Percentiles rank a stretch among this genome's conserved stretches.
These are phyloP conservation scores for Aureobasidium pullulans DNA, from an alignment of 2,329 filamentous ascomycete species.

Conservation along the genomic window DNA sequence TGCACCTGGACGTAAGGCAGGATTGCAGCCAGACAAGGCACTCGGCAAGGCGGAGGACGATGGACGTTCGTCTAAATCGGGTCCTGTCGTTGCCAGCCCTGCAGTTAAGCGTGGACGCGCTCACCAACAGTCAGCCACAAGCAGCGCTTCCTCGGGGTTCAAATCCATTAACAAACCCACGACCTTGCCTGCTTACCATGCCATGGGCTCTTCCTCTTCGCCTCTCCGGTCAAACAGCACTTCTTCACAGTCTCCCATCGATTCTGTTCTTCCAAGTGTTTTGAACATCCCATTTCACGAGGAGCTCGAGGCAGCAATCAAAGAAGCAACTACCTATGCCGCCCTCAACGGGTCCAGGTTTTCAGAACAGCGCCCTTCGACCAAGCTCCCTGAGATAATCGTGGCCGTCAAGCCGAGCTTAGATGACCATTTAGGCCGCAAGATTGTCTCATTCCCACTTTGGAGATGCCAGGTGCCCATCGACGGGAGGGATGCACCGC, in stretches of 20 bases:
- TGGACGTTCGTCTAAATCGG: too few species aligned
- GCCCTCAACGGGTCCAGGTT: not conserved
- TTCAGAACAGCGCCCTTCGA: not conserved
- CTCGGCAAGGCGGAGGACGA: too few species aligned
- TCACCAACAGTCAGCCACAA: too few species aligned
- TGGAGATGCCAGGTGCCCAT: not conserved
- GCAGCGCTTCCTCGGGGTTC: too few species aligned
- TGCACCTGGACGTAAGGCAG: too few species aligned
- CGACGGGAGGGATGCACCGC: not conserved
- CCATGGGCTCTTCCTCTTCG: too few species aligned
- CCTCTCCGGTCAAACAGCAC: not conserved
- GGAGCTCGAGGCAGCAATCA: not conserved
- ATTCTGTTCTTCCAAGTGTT: not conserved
- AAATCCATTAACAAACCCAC: too few species aligned
- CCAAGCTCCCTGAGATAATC: not conserved
- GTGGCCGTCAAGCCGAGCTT: not conserved
- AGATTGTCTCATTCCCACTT: not conserved
- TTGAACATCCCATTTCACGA: not conserved
- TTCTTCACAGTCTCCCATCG: not conserved
- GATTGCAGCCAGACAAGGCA: too few species aligned
- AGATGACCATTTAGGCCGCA: not conserved
- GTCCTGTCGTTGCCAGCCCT: too few species aligned
- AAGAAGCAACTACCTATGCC: too few species aligned
- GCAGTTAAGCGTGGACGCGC: not conserved
- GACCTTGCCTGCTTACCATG: too few species aligned